Percentiles rank a stretch among this genome's conserved stretches.
phyloP scores from a whole-genome alignment of 768 basidiomycete genomes.

The Artomyces pyxidatus region DNA sequence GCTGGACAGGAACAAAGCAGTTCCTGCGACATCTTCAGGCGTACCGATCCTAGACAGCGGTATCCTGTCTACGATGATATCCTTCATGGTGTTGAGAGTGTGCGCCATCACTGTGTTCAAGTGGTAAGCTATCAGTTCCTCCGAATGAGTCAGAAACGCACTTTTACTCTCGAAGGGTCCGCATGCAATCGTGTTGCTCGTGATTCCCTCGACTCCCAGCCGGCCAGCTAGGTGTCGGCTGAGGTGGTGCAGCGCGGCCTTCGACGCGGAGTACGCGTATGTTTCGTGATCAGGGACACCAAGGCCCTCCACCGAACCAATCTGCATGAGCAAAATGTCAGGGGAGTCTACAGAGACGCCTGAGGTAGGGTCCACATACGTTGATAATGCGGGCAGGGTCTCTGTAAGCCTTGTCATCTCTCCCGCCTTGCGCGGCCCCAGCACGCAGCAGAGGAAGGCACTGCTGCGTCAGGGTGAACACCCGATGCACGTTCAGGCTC shows the following conservation, averaged over 20 bases:
- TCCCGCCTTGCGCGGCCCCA: slow-evolving; percentile 33
- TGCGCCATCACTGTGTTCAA: slow-evolving; percentile 41
- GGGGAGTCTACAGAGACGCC: neutral
- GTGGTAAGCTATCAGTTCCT: neutral
- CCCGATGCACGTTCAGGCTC: slow-evolving; percentile 53
- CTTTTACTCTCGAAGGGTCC: slow-evolving; percentile 32
- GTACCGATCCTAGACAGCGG: slow-evolving; percentile 50
- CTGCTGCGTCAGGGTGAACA: slow-evolving; percentile 58
- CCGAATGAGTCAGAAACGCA: slow-evolving; percentile 5
- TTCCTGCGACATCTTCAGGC: slow-evolving; percentile 57
- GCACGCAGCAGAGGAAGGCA: slow-evolving; percentile 47
- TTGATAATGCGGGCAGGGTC: slow-evolving; percentile 57
- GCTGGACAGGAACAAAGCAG: slow-evolving; percentile 53
- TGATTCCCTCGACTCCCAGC: slow-evolving; percentile 48
- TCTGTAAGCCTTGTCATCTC: slow-evolving; percentile 26
- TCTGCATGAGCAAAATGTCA: slow-evolving; percentile 27
- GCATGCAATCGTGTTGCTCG: slow-evolving; percentile 57
- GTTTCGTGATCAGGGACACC: slow-evolving; percentile 49
- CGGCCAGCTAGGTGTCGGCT: slow-evolving; percentile 49
- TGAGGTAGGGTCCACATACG: slow-evolving; percentile 25
- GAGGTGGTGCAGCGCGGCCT: slow-evolving; percentile 52
- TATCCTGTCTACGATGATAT: slow-evolving; percentile 33
- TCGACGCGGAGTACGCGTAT: slow-evolving; percentile 59
- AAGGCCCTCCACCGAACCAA: slow-evolving; percentile 54
- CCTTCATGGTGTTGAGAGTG: slow-evolving; percentile 38